Percentiles rank a stretch among this genome's conserved stretches.
Conservation (phyloP, 305 asterid genomes). For the Solanum hybrid region DNA sequence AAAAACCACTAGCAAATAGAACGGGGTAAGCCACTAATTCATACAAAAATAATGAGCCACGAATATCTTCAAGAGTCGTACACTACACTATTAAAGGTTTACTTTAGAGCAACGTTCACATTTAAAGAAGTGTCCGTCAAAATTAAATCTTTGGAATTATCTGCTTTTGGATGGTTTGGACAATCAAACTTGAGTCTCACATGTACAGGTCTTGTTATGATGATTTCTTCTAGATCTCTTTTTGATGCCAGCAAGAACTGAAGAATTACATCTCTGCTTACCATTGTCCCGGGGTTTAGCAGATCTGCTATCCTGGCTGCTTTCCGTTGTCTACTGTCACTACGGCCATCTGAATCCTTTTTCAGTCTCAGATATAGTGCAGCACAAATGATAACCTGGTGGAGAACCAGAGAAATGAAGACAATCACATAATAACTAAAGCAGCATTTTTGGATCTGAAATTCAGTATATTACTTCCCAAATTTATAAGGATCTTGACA, state of each 20-base stretch:
- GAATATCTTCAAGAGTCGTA: not conserved
- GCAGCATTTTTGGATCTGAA: not conserved
- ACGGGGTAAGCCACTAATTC: not conserved
- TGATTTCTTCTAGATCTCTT: conserved; percentile 40
- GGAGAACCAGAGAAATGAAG: conserved; percentile 2
- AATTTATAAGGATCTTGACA: not conserved
- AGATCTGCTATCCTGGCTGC: conserved; percentile 51
- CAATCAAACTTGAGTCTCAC: conserved; percentile 52
- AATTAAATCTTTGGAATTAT: conserved; percentile 35
- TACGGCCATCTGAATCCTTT: conserved; percentile 14
- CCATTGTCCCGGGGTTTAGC: conserved; percentile 37
- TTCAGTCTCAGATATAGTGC: conserved; percentile 61
- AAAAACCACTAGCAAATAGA: not conserved
- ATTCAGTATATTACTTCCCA: not conserved
- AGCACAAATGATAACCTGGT: conserved; percentile 57
- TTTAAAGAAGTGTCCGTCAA: conserved; percentile 52
- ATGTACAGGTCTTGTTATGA: conserved; percentile 58
- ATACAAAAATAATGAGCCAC: not conserved
- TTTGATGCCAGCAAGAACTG: conserved; percentile 35
- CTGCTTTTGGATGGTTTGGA: conserved; percentile 51
- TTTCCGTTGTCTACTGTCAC: conserved; percentile 20
- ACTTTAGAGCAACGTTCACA: conserved; percentile 36
- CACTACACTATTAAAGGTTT: not conserved
- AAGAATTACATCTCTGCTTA: conserved; percentile 31
- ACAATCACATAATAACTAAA: not conserved